These are phyloP conservation scores for Glomus cerebriforme DNA, from an alignment of 192 early-diverging fungal species.

Conservation along the genomic window DNA sequence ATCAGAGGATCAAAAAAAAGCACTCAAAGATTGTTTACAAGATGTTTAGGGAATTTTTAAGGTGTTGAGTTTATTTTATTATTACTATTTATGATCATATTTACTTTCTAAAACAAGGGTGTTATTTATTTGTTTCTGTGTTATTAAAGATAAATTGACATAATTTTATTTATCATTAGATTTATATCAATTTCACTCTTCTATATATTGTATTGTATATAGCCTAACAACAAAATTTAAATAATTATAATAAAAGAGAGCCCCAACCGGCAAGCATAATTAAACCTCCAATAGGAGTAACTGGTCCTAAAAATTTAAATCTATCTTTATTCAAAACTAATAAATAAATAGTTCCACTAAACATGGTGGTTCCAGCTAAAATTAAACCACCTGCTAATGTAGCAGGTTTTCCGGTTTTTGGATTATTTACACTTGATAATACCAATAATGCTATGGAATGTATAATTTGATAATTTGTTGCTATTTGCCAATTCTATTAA, in stretches of 20 bases:
- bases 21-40: constrained; percentile 49
- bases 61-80: too few species aligned
- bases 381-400: constrained; percentile 47
- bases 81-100: too few species aligned
- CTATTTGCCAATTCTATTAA: constrained; percentile 48
- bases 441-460: constrained; percentile 47
- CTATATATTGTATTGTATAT: too few species aligned
- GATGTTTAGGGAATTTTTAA: too few species aligned
- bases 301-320: constrained; percentile 46
- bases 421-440: constrained; percentile 32
- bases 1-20: constrained; percentile 71
- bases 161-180: too few species aligned
- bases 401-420: constrained; percentile 25
- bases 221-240: too few species aligned
- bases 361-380: constrained; percentile 43
- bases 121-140: too few species aligned
- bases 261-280: constrained; percentile 58
- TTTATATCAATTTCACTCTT: too few species aligned
- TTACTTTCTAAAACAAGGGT: too few species aligned
- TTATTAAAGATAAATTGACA: too few species aligned
- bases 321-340: constrained; percentile 42
- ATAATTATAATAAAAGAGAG: constrained; percentile 31
- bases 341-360: constrained; percentile 55
- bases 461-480: constrained; percentile 52
- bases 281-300: constrained; percentile 59